Conservation (phyloP, 805 yeast species). For the Metschnikowia noctiluminum region DNA sequence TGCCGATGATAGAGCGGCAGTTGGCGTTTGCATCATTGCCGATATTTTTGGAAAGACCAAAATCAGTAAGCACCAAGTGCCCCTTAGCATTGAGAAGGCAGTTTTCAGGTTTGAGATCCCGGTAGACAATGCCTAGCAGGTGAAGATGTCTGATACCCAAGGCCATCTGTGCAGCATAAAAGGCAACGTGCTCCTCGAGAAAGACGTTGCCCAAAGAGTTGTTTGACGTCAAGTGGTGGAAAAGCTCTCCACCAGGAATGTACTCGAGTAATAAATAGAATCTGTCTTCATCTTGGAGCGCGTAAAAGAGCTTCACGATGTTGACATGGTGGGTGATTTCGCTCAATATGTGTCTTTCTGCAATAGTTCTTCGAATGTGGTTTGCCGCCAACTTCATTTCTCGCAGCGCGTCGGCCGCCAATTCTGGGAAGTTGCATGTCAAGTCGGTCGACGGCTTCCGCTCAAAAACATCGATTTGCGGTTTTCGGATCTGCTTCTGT, state of each 20-base stretch:
- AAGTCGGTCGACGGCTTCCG: conserved; percentile 23
- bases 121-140: conserved; percentile 74
- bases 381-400: conserved; percentile 11
- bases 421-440: conserved; percentile 19
- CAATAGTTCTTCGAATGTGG: conserved; percentile 18
- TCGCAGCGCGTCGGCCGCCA: conserved; percentile 8
- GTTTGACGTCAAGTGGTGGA: conserved; percentile 36
- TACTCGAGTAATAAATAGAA: conserved; percentile 43
- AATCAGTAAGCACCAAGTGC: conserved; percentile 79
- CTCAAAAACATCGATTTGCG: conserved; percentile 16
- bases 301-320: conserved; percentile 42
- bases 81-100: conserved; percentile 77
- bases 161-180: conserved; percentile 77
- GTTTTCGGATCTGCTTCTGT: conserved; percentile 41
- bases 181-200: conserved; percentile 66
- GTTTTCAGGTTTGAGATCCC: conserved; percentile 89
- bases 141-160: conserved; percentile 76
- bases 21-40: conserved; percentile 43
- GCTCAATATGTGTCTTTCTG: conserved; percentile 18
- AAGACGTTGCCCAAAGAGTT: conserved; percentile 39
- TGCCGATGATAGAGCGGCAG: conserved; percentile 49
- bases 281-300: conserved; percentile 43
- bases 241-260: conserved; percentile 44
- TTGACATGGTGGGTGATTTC: conserved; percentile 42
- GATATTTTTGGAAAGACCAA: conserved; percentile 61